Base-by-base conservation (phyloP, 306 rosid genomes). In the Gynostemma pentaphyllum region DNA sequence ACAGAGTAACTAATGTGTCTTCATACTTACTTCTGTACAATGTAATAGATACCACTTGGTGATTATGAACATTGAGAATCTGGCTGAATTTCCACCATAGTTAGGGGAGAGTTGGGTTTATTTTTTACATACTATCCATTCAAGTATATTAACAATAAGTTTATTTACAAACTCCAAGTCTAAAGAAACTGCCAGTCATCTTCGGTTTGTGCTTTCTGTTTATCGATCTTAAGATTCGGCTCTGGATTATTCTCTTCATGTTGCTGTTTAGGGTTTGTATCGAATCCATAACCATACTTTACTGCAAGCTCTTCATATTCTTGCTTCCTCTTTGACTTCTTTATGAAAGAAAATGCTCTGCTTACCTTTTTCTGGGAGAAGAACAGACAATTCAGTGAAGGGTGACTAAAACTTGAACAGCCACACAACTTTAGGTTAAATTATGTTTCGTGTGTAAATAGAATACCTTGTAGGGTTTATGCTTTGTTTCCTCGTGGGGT, bases 131-230 rank as follows among this genome's bases (percentile, higher is more conserved):
- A 21, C 26, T 7, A 46, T 57, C 16, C 26, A 57, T 57, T 57
- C 46, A 36, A 19, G 64, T 22, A 1, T 29, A 28, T 64, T 28
- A 42, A 44, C 52, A 10, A 55, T 30, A 41, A 29, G 63, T 16
- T 56, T 12, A 7, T 47, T 28, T 28, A 2, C 55, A 28, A 14
- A 71, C 83, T 47, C 78, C 50, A 61, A 69, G 72, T 39, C 78
- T 78, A 84, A 57, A 92, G 85, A 76, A 92, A 77, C 81, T 88
- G 96, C 99, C 99, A 92, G 32, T 86, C 32, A 66, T 64, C 82
- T 49, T 68, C 36, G 36, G 47, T 68, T 27, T 23, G 24, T 37
- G 39, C 45, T 51, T 76, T 64, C 57, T 70, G 75, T 9, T 80
- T 68, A 23, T 57, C 62, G 21, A 21, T 5, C 1, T 59, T 39